Percentiles rank a stretch among this genome's conserved stretches.
These are phyloP conservation scores for Dysphania ambrosioides DNA, from an alignment of 148 eudicot genomes.

Conservation along the genomic window DNA sequence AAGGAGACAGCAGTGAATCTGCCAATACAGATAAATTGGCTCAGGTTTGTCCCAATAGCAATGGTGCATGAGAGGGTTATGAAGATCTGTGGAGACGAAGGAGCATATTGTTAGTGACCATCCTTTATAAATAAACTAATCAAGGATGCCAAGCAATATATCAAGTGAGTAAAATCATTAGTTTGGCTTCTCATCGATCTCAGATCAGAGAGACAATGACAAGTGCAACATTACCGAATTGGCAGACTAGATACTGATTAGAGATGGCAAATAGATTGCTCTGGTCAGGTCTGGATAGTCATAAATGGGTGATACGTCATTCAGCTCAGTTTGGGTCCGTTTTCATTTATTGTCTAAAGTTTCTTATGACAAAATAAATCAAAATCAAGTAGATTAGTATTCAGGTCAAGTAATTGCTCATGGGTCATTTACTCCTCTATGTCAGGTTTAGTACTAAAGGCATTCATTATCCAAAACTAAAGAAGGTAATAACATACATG, in stretches of 20 bases:
- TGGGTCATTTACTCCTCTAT: too few species aligned
- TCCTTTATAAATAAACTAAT: neutral
- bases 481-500: neutral
- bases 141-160: neutral
- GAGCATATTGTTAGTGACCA: conserved; percentile 17
- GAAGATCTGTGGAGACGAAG: conserved; percentile 46
- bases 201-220: too few species aligned
- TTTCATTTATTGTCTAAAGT: too few species aligned
- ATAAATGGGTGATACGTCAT: neutral
- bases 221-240: neutral
- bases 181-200: neutral
- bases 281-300: neutral
- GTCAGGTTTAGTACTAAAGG: neutral
- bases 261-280: neutral
- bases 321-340: neutral
- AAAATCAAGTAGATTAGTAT: too few species aligned
- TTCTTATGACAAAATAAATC: too few species aligned
- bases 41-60: conserved; percentile 87
- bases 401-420: too few species aligned
- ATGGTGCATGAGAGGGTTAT: conserved; percentile 75
- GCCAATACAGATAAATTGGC: conserved; percentile 95
- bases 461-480: neutral
- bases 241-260: neutral
- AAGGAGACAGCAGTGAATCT: conserved; percentile 92
- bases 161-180: neutral